These are phyloP conservation scores for Russula earlei DNA, from an alignment of 768 basidiomycete genomes.

Conservation along the genomic window DNA sequence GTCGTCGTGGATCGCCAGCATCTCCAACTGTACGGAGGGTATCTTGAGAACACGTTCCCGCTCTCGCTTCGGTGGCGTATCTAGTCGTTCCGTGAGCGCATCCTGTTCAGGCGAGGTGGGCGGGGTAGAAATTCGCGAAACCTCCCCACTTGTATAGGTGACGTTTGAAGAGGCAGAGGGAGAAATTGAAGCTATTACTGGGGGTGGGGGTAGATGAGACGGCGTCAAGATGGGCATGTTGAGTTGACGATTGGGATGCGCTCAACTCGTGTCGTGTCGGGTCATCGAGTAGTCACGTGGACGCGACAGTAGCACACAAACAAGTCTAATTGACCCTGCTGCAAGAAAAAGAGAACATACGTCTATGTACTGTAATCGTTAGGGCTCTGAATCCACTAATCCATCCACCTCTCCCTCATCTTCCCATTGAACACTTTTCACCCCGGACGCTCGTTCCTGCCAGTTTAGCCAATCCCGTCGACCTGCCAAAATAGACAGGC, in stretches of 20 bases:
- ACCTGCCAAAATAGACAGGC: conserved; percentile 21
- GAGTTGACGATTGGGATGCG: neutral
- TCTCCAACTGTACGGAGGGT: conserved; percentile 39
- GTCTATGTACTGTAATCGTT: neutral
- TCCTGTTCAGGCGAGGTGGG: conserved; percentile 6
- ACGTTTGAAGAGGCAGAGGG: neutral
- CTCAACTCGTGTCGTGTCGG: neutral
- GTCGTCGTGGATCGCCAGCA: conserved; percentile 42
- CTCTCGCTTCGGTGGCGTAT: neutral
- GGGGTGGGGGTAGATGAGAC: neutral
- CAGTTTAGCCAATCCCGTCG: conserved; percentile 21
- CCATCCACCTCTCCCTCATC: neutral
- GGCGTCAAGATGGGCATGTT: conserved; percentile 5
- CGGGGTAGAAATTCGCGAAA: neutral
- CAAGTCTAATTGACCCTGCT: too few species aligned
- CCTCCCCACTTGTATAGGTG: neutral
- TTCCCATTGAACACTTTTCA: conserved; percentile 12
- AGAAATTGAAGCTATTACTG: neutral
- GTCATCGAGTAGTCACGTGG: conserved; percentile 4
- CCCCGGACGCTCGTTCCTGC: neutral
- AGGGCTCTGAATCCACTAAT: conserved; percentile 2
- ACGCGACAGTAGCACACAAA: too few species aligned
- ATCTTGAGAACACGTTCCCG: conserved; percentile 24
- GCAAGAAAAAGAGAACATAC: too few species aligned
- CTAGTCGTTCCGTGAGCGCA: neutral